Evolutionary conservation across 768 basidiomycete species (phyloP), one percentile per base, ranked within the genome.

Genomic region (Boletus tylopilopsis): DNA sequence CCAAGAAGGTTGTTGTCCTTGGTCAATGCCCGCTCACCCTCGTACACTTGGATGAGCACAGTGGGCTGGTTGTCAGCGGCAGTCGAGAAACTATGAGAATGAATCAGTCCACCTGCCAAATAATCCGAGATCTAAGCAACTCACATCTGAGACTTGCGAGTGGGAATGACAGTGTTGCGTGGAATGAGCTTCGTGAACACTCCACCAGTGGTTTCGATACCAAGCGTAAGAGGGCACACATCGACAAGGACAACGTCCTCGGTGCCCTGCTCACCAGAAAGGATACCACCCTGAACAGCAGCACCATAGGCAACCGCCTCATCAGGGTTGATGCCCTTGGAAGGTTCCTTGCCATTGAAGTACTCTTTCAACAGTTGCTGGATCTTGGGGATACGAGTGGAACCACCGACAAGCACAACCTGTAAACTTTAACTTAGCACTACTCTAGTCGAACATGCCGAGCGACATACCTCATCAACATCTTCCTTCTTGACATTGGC

Each of bases 251-350:
- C 87, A 55, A 97, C 79, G 58, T 93, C 94, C 54, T 81, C 83
- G 49, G 90, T 90, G 54, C 87, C 89, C 67, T 90, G 87, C 63
- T 92, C 93, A 55, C 95, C 95, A 41, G 94, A 88, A 56, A 99
- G 89, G 63, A 99, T 95, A 75, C 93, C 95, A 72, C 91, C 95
- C 73, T 99, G 95, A 57, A 98, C 92, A 47, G 95, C 94, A 56
- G 95, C 95, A 79, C 95, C 95, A 63, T 96, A 97, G 41, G 95
- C 93, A 58, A 99, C 94, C 54, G 95, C 95, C n/a, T n/a, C n/a
- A n/a, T n/a, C n/a, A n/a, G n/a, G n/a, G n/a, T n/a, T n/a, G n/a
- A n/a, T n/a, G n/a, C n/a, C n/a, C n/a, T n/a, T n/a, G n/a, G n/a
- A n/a, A n/a, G n/a, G n/a, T n/a, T n/a, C n/a, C 76, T 99, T 96